Percentiles rank a stretch among this genome's conserved stretches.
Evolutionary conservation across 2,329 filamentous ascomycete genomes (phyloP).

Genomic region (Scopulariopsis brevicaulis): DNA sequence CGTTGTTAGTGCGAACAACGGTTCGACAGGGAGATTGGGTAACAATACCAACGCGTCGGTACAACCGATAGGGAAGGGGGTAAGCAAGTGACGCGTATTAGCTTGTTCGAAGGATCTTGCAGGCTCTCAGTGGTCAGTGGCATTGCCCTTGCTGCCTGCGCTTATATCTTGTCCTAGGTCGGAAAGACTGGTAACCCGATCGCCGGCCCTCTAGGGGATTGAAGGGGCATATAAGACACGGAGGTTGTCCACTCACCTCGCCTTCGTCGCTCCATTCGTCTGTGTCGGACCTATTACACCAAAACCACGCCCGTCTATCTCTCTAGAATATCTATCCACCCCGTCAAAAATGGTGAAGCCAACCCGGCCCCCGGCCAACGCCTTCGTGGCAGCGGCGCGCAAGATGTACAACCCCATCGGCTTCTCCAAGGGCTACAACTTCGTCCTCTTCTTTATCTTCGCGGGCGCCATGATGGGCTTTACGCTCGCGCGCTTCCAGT

Average conservation of each 20-base stretch:
- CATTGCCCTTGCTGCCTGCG: no score
- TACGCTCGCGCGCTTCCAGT: slow-evolving; percentile 30
- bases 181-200: no score
- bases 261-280: not conserved
- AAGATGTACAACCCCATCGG: slow-evolving; percentile 11
- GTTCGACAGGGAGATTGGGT: not conserved
- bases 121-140: no score
- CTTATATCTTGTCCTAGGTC: no score
- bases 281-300: not conserved
- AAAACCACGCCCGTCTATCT: not conserved
- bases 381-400: slow-evolving; percentile 11
- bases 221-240: not conserved
- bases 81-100: no score
- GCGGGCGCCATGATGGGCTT: slow-evolving; percentile 32
- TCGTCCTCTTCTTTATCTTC: slow-evolving; percentile 19
- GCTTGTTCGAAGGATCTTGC: no score
- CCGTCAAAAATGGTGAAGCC: not conserved
- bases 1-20: not conserved
- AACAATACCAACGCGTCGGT: not conserved
- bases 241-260: not conserved
- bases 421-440: slow-evolving; percentile 12
- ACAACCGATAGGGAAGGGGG: no score
- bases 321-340: not conserved
- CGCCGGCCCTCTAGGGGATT: not conserved
- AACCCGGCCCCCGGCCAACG: slow-evolving; percentile 8